Evolutionary conservation across 2,329 filamentous ascomycete genomes (phyloP).

Genomic region (Fusarium sp.): DNA sequence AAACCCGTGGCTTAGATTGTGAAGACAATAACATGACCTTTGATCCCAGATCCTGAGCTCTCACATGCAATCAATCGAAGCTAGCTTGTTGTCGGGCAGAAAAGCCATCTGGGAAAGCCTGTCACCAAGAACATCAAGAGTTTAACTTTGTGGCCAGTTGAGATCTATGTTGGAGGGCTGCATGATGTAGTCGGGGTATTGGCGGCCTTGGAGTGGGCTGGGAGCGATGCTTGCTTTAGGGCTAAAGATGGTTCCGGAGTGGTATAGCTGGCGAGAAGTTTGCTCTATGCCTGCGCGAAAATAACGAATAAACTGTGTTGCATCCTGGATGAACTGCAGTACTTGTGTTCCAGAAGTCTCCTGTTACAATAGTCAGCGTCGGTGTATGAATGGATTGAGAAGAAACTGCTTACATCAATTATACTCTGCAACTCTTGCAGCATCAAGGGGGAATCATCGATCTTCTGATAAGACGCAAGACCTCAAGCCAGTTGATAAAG

Average conservation of each 20-base stretch:
- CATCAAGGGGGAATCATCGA: fast-evolving
- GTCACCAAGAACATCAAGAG: fast-evolving
- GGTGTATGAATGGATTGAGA: fast-evolving
- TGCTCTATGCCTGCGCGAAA: neutral
- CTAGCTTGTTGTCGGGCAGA: neutral
- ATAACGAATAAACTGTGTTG: neutral
- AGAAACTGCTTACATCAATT: neutral
- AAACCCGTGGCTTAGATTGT: neutral
- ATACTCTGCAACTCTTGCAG: neutral
- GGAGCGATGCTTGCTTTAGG: neutral
- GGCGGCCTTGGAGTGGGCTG: neutral
- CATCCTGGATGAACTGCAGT: neutral
- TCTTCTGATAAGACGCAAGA: fast-evolving
- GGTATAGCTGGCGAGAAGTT: neutral
- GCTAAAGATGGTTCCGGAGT: neutral
- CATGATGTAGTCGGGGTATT: neutral
- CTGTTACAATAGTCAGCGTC: neutral
- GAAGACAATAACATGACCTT: neutral
- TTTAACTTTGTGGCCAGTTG: neutral
- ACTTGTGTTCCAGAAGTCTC: neutral
- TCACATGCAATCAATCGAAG: too few species aligned
- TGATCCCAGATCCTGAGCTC: neutral
- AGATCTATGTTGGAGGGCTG: neutral
- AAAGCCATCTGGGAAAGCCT: neutral
- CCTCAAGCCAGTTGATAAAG: neutral